Evolutionary conservation across 2,329 filamentous ascomycete species (phyloP).

Genomic region (Ophiostoma piceae): DNA sequence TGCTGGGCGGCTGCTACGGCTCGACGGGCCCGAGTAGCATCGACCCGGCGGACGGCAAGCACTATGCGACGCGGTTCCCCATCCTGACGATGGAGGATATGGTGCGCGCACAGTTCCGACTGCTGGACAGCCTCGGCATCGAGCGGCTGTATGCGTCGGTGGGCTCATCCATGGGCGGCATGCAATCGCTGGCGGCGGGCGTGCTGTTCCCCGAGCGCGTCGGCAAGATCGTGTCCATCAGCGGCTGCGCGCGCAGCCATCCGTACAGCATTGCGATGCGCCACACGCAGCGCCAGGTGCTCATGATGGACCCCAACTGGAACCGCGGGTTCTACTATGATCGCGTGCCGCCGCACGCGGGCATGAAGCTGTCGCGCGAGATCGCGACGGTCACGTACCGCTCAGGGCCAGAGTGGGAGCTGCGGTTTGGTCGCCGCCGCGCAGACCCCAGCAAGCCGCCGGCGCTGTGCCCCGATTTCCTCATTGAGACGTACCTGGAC

Average conservation of each 20-base stretch:
- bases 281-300: slow-evolving; percentile 91
- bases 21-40: slow-evolving; percentile 85
- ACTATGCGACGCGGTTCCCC: slow-evolving; percentile 90
- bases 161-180: slow-evolving; percentile 95
- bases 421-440: slow-evolving; percentile 79
- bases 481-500: slow-evolving; percentile 97
- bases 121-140: slow-evolving; percentile 75
- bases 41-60: slow-evolving; percentile 80
- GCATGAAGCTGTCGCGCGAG: slow-evolving; percentile 96
- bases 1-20: slow-evolving; percentile 91
- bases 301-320: slow-evolving; percentile 99
- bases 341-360: slow-evolving; percentile 80
- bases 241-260: slow-evolving; percentile 87
- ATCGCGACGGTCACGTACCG: slow-evolving; percentile 98
- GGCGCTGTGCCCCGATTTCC: slow-evolving; percentile 91
- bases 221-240: slow-evolving; percentile 78
- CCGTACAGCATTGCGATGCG: slow-evolving; percentile 99
- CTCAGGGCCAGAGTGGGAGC: slow-evolving; percentile 95
- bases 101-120: slow-evolving; percentile 89
- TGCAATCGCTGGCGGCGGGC: slow-evolving; percentile 89
- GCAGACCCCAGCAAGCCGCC: slow-evolving; percentile 83
- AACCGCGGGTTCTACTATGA: slow-evolving; percentile 91
- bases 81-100: slow-evolving; percentile 96
- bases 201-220: slow-evolving; percentile 78
- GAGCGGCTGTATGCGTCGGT: slow-evolving; percentile 82